Percentiles rank a stretch among this genome's conserved stretches.
phyloP scores from a whole-genome alignment of 257 asterid genomes.

The Nicotiana noctiflora region DNA sequence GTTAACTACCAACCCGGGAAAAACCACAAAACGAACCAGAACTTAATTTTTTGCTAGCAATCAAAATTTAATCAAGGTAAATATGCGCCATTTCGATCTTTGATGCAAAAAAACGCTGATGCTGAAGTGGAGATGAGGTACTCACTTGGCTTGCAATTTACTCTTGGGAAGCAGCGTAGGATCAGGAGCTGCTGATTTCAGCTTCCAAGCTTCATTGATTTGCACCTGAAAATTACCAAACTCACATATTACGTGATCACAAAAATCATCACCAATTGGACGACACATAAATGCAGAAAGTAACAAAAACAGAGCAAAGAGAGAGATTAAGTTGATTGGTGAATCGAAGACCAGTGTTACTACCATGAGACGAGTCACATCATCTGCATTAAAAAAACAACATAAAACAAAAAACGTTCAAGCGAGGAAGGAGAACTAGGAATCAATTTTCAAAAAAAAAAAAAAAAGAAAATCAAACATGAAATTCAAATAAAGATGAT shows the following conservation, averaged over 20 bases:
- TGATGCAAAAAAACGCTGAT: background rate
- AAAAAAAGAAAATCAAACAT: background rate
- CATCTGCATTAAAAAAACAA: conserved; percentile 45
- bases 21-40: background rate
- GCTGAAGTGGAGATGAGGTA: background rate
- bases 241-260: background rate
- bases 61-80: background rate
- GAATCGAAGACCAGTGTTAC: conserved; percentile 12
- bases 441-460: background rate
- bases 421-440: background rate
- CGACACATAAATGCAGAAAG: background rate
- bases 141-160: conserved; percentile 77
- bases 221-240: conserved; percentile 49
- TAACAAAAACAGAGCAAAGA: background rate
- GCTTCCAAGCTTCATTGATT: conserved; percentile 88
- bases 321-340: background rate
- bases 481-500: background rate
- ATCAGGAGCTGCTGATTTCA: conserved; percentile 46
- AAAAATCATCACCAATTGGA: background rate
- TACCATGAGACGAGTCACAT: conserved; percentile 85
- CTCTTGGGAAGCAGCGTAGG: conserved; percentile 64
- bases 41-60: background rate
- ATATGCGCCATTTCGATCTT: background rate
- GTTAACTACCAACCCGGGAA: background rate
- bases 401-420: background rate